These are phyloP conservation scores for Saccharomycopsis babjevae DNA, from an alignment of 805 yeast genomes.

Conservation along the genomic window DNA sequence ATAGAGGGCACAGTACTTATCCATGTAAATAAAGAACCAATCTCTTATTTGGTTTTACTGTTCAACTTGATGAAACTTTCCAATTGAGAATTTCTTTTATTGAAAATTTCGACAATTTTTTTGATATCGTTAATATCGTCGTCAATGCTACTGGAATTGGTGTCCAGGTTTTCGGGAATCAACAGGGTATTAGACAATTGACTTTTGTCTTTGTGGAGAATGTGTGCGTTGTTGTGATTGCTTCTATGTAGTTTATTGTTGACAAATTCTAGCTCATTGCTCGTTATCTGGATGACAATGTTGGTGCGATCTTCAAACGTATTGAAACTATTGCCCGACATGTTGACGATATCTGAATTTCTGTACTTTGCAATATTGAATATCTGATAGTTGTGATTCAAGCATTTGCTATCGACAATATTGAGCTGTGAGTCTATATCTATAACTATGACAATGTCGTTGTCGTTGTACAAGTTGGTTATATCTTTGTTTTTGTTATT, in stretches of 20 bases:
- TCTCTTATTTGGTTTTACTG: not conserved
- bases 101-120: constrained; percentile 13
- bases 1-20: not conserved
- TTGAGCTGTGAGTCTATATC: constrained; percentile 15
- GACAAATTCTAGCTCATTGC: not conserved
- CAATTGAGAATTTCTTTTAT: constrained; percentile 14
- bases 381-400: constrained; percentile 14
- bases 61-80: constrained; percentile 14
- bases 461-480: not conserved
- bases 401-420: constrained; percentile 9
- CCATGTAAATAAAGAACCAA: not conserved
- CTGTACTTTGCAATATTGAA: constrained; percentile 6
- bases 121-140: constrained; percentile 13
- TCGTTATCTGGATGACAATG: constrained; percentile 2
- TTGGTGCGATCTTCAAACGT: constrained; percentile 1
- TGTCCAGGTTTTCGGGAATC: not conserved
- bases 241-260: not conserved
- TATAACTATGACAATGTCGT: constrained; percentile 13
- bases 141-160: not conserved
- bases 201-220: not conserved
- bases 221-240: constrained; percentile 6
- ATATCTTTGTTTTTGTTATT: not conserved
- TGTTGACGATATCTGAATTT: constrained; percentile 1
- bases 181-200: not conserved
- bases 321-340: constrained; percentile 1